Percentiles rank a stretch among this genome's conserved stretches.
Evolutionary conservation across 2,329 filamentous ascomycete genomes (phyloP).

Genomic region (Alternaria sp.): DNA sequence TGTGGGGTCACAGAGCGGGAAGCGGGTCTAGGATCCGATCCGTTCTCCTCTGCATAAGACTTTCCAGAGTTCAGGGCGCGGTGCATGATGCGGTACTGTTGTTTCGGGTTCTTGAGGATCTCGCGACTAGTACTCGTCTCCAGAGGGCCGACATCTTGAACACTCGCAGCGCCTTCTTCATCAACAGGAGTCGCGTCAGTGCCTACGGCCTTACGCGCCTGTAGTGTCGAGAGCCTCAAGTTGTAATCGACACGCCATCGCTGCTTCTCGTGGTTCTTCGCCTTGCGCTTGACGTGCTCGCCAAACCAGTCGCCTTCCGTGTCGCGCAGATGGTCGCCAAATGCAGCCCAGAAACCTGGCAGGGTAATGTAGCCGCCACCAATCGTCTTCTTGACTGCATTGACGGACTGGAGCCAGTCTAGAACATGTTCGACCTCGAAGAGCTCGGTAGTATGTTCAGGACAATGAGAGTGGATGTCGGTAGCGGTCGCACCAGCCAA

Average conservation of each 20-base stretch:
- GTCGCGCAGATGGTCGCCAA: slow-evolving; percentile 39
- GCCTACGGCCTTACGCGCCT: neutral
- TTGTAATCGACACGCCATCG: slow-evolving; percentile 34
- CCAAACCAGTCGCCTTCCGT: slow-evolving; percentile 39
- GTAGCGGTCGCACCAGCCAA: slow-evolving; percentile 63
- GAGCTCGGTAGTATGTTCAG: slow-evolving; percentile 32
- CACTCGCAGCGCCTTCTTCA: neutral
- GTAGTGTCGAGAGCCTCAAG: slow-evolving; percentile 22
- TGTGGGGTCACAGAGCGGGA: neutral
- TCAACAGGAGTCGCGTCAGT: neutral
- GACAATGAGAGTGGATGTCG: slow-evolving; percentile 57
- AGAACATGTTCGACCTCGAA: slow-evolving; percentile 45
- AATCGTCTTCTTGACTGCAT: slow-evolving; percentile 27
- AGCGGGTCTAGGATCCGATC: neutral
- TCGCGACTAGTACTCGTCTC: slow-evolving; percentile 10
- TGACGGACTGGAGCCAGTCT: slow-evolving; percentile 35
- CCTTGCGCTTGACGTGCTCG: slow-evolving; percentile 37
- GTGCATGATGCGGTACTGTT: slow-evolving; percentile 28
- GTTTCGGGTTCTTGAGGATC: slow-evolving; percentile 25
- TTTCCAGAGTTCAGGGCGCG: slow-evolving; percentile 5
- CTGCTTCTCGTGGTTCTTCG: slow-evolving; percentile 24
- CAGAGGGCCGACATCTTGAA: neutral
- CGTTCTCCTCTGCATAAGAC: neutral
- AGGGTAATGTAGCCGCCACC: slow-evolving; percentile 30
- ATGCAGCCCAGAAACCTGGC: slow-evolving; percentile 39